Base-by-base conservation (phyloP, 495 filamentous ascomycete genomes). In the Aspergillus avenaceus region DNA sequence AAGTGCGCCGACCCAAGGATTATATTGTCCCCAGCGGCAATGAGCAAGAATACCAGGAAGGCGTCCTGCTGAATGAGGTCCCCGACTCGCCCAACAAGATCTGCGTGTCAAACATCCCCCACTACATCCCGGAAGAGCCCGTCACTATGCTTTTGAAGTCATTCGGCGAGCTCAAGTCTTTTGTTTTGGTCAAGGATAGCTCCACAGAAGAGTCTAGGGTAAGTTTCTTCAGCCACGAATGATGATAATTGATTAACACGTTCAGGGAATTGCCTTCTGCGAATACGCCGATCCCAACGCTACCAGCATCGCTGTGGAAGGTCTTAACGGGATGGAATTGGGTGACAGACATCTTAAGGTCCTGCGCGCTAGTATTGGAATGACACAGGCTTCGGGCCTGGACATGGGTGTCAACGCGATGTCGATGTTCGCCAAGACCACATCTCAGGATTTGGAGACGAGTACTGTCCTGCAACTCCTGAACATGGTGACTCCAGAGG, bases 391-490 rank as follows among this genome's bases (percentile, higher is more conserved):
- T 9, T 74, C 88, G 43, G 89, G 90, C 36, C 75, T 93, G 14
- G 93, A 97, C 58, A 92, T 96, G 85, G 85, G 91, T 22, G 91
- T 97, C 52, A 96, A 95, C 54, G 95, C 92, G 53, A 97, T 99
- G 90, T 93, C 91, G 24, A 91, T 97, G 88, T 91, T 99, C 61
- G 93, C 93, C 26, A 90, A 91, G 37, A 96, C 92, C 28, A 92
- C 88, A 7, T 87, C 86, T 26, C 76, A 78, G 36, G 85, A 91
- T 51, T 64, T 86, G 29, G 88, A 91, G 50, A 81, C 81, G 37
- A 82, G 84, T 48, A 81, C 90, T 37, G 91, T 99, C 12, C 61
- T 99, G 51, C 90, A 95, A 69, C 71, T 99, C 37, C 73, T 97
- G 57, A 99, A 99, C 70, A 97, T 97, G 93, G 91, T 97, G 21